phyloP scores from a whole-genome alignment of 1,139 yeast species.

The Suhomyces atakaporum region DNA sequence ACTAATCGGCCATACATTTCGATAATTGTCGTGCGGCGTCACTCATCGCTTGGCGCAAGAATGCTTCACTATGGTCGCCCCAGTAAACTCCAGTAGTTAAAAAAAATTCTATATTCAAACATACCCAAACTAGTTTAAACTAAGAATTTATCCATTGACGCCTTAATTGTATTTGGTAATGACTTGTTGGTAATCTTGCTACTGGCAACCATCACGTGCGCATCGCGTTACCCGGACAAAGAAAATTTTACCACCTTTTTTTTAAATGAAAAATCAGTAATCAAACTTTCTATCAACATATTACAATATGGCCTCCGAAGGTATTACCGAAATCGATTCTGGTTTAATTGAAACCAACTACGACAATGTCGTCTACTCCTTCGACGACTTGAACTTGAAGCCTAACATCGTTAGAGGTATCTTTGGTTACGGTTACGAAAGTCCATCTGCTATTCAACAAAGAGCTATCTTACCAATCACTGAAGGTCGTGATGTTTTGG shows the following conservation, averaged over 20 bases:
- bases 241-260: constrained; percentile 12
- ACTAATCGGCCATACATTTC: no score
- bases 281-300: constrained; percentile 3
- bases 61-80: no score
- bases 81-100: no score
- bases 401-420: constrained; percentile 81
- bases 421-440: constrained; percentile 97
- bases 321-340: constrained; percentile 82
- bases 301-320: constrained; percentile 45
- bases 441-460: constrained; percentile 97
- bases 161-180: no score
- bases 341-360: constrained; percentile 92
- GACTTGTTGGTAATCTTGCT: background rate
- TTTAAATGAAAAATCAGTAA: constrained; percentile 9
- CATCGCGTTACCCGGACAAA: constrained; percentile 20
- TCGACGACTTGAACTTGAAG: constrained; percentile 84
- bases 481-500: constrained; percentile 95
- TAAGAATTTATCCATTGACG: no score
- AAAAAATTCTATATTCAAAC: no score
- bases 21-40: no score
- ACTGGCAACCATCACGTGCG: constrained; percentile 7
- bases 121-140: no score
- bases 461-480: constrained; percentile 97
- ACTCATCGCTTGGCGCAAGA: no score
- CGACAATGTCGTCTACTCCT: constrained; percentile 91